phyloP scores from a whole-genome alignment of 371 early-diverging fungal genomes.

The Lichtheimia hyalospora region DNA sequence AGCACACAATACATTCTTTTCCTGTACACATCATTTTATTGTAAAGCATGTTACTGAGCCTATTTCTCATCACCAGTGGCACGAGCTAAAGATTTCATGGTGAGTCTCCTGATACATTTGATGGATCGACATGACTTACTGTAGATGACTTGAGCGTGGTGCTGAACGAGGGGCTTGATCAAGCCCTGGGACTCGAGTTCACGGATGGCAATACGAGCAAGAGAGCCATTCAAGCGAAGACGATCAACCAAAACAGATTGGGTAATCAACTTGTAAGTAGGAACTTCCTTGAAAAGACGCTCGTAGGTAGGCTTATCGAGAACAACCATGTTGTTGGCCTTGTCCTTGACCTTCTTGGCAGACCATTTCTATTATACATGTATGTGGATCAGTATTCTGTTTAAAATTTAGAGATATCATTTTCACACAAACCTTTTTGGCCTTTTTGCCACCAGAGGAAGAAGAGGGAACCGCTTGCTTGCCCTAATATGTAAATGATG shows the following conservation, averaged over 20 bases:
- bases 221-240: constrained; percentile 95
- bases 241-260: constrained; percentile 98
- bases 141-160: constrained; percentile 95
- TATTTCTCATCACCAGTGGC: constrained; percentile 76
- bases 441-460: constrained; percentile 84
- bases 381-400: no score
- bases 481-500: constrained; percentile 36
- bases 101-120: not conserved
- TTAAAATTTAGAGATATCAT: constrained; percentile 15
- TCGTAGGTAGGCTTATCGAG: constrained; percentile 91
- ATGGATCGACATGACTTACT: constrained; percentile 35
- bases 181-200: constrained; percentile 91
- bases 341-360: constrained; percentile 95
- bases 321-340: constrained; percentile 95
- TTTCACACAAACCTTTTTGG: constrained; percentile 62
- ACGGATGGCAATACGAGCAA: constrained; percentile 93
- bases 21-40: no score
- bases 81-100: constrained; percentile 41
- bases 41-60: constrained; percentile 11
- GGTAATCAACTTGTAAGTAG: constrained; percentile 98
- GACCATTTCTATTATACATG: constrained; percentile 80
- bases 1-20: no score
- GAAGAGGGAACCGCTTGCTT: constrained; percentile 72
- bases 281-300: constrained; percentile 97
- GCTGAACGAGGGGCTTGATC: constrained; percentile 87